Evolutionary conservation across 208 protist genomes (phyloP), one percentile per base, ranked within the genome.

Genomic region (Polymyxa betae): DNA sequence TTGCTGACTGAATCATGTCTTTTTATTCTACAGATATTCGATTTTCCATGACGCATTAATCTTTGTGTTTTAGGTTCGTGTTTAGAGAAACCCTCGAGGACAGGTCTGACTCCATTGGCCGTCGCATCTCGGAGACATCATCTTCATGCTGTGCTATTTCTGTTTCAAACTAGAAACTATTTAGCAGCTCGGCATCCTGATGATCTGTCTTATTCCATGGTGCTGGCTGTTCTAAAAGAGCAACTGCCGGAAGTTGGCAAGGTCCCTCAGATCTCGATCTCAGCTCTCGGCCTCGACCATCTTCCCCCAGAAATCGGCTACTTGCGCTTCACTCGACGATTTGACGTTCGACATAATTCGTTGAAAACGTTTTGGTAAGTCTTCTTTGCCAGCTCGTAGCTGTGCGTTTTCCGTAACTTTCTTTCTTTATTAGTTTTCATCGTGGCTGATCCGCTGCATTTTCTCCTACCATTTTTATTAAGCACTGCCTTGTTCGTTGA

Each of bases 331-430:
- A n/a, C 72, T 5, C 5, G 16, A 45, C 5, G 12, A 12, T 20
- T 82, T 43, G 72, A 82, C n/a, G 16, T 82, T 82, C 72, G 72
- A 20, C 72, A 82, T 82, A 82, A 82, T 43, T 16, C n/a, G 35
- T 45, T 82, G 35, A 5, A n/a, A 20, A 82, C 72, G 5, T 82
- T 38, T n/a, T 82, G 72, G 72, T 82, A n/a, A n/a, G n/a, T n/a
- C n/a, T n/a, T n/a, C n/a, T n/a, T n/a, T n/a, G n/a, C n/a, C n/a
- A n/a, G n/a, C n/a, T n/a, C n/a, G n/a, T n/a, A n/a, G n/a, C n/a
- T n/a, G n/a, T n/a, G n/a, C n/a, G n/a, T n/a, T n/a, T n/a, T n/a
- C n/a, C n/a, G n/a, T n/a, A n/a, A n/a, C n/a, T n/a, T n/a, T n/a
- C n/a, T n/a, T n/a, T n/a, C n/a, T n/a, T n/a, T n/a, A n/a, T n/a